Evolutionary conservation across 2,329 filamentous ascomycete species (phyloP), one percentile per base, ranked within the genome.

Genomic region (Curvularia verruculosa): DNA sequence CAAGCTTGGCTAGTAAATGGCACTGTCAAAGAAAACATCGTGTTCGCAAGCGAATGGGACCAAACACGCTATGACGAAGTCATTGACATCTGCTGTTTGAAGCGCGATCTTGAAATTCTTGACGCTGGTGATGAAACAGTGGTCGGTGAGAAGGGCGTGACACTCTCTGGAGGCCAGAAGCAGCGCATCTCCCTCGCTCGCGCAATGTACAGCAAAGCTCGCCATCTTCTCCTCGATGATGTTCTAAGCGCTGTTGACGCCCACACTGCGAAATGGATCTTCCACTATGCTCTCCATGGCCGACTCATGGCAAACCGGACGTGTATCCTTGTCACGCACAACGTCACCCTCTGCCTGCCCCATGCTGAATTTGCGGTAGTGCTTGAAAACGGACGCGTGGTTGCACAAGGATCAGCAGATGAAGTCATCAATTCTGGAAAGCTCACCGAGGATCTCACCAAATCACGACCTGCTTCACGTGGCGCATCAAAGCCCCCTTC

Each of bases 261-360:
- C 3, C 95, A 99, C 69, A 98, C 95, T 0, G 93, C 93, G 2
- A 96, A 97, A 75, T 97, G 96, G 89, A 98, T 99, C 65, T 98
- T 98, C 78, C 90, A 89, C 73, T 90, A 96, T 76, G 96, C 93
- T 58, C 88, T 99, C 62, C 88, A 88, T 67, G 95, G 95, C 2
- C 90, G 91, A 5, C 79, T 99, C 49, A 98, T 99, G 95, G 80
- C 84, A 56, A 84, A 88, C 70, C 87, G 95, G 40, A 98, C 95
- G 26, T 98, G 95, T 75, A 91, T 99, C 52, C 83, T 99, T 41
- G 94, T 99, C 34, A 97, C 95, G 0, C 95, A 99, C 80, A 99
- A 98, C 70, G 86, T 95, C 26, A 85, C 90, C n/a, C 84, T 99
- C 18, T 95, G 92, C 65, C 87, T 92, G 7, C 92, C 93, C 5